Evolutionary conservation across 306 rosid species (phyloP).

Genomic region (Cyclanthera cordifolia): DNA sequence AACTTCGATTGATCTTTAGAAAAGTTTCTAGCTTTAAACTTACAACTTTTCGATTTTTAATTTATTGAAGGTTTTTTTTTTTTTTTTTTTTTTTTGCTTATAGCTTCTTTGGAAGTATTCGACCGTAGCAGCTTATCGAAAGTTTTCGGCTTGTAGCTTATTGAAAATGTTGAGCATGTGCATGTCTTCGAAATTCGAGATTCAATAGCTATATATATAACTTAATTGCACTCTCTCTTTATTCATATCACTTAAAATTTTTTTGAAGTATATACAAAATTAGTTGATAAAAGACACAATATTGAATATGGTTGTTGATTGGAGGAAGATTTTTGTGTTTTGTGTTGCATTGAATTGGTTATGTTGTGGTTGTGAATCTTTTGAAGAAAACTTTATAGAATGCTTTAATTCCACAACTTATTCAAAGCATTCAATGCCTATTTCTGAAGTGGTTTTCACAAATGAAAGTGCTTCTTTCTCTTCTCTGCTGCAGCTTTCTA

Average conservation of each 20-base stretch:
- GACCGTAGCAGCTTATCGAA: too few relatives aligned
- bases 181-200: too few relatives aligned
- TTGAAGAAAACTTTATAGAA: not conserved
- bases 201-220: not conserved
- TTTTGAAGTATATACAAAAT: not conserved
- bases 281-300: not conserved
- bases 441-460: slow-evolving; percentile 1
- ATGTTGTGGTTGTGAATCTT: not conserved
- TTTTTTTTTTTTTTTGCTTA: too few relatives aligned
- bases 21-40: too few relatives aligned
- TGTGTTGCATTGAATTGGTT: not conserved
- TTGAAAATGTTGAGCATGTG: too few relatives aligned
- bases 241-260: not conserved
- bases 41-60: too few relatives aligned
- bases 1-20: too few relatives aligned
- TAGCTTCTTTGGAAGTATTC: too few relatives aligned
- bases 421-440: not conserved
- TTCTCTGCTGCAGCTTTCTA: not conserved
- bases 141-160: too few relatives aligned
- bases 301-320: not conserved
- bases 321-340: not conserved
- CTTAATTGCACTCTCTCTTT: not conserved
- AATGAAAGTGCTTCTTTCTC: slow-evolving; percentile 9
- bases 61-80: too few relatives aligned
- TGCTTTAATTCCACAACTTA: slow-evolving; percentile 4